A percentile compares a stretch with the other conserved stretches of the same genome.
Evolutionary conservation across 2,329 filamentous ascomycete species (phyloP).

Genomic region (Xylariaceae sp.): DNA sequence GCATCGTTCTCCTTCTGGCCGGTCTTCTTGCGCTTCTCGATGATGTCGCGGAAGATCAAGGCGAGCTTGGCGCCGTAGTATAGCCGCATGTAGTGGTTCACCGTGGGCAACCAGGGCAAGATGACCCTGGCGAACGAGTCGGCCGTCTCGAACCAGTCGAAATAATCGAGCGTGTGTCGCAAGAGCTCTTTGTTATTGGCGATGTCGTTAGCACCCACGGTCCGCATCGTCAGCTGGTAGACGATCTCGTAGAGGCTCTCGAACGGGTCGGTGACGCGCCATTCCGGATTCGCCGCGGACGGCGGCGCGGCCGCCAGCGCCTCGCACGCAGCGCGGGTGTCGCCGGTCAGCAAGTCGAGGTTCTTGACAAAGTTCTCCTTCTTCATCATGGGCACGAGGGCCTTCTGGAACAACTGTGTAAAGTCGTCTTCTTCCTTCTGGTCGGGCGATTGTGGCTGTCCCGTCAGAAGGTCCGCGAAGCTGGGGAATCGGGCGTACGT

Average conservation of each 20-base stretch:
- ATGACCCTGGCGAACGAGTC: conserved; percentile 45
- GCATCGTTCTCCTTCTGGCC: conserved; percentile 46
- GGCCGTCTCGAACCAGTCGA: conserved; percentile 44
- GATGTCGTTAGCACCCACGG: conserved; percentile 50
- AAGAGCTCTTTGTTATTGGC: conserved; percentile 44
- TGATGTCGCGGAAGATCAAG: conserved; percentile 45
- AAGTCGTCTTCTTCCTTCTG: conserved; percentile 22
- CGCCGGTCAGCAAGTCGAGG: conserved; percentile 42
- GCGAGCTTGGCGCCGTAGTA: conserved; percentile 46
- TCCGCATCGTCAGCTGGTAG: conserved; percentile 55
- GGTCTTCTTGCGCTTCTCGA: conserved; percentile 41
- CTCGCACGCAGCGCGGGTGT: conserved; percentile 39
- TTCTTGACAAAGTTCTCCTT: conserved; percentile 37
- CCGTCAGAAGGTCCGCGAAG: conserved; percentile 27
- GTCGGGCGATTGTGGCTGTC: conserved; percentile 17
- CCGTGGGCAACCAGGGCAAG: conserved; percentile 49
- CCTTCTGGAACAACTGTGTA: conserved; percentile 29
- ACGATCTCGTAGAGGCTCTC: conserved; percentile 49
- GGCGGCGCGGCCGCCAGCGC: conserved; percentile 31
- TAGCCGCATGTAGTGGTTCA: conserved; percentile 40
- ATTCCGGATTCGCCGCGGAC: conserved; percentile 20
- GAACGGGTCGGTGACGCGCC: conserved; percentile 48
- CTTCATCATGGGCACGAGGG: conserved; percentile 36
- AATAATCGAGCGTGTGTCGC: conserved; percentile 41
- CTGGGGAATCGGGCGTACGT: conserved; percentile 7